A percentile compares a stretch with the other conserved stretches of the same genome.
Conservation (phyloP, 1,284 basidiomycete species). For the Pseudozyma sp. region DNA sequence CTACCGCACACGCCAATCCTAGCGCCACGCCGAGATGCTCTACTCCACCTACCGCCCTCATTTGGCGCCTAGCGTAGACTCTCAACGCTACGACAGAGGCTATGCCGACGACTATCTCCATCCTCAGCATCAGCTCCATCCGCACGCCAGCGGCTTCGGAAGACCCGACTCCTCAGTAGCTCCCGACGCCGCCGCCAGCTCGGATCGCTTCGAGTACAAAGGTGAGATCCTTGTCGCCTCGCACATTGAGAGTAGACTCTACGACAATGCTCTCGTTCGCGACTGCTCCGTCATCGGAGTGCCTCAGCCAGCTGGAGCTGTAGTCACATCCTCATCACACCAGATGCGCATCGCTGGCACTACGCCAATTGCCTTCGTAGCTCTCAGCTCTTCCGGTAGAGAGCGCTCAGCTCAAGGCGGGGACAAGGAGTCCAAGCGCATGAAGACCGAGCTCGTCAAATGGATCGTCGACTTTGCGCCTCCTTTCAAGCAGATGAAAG, state of each 20-base stretch:
- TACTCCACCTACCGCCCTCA: constrained; percentile 27
- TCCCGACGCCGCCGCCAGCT: constrained; percentile 7
- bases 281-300: constrained; percentile 46
- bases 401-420: constrained; percentile 39
- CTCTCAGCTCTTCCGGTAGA: constrained; percentile 27
- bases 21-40: constrained; percentile 10
- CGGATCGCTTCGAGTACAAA: constrained; percentile 34
- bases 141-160: neutral
- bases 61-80: constrained; percentile 6
- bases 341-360: constrained; percentile 1
- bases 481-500: constrained; percentile 40
- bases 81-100: constrained; percentile 2
- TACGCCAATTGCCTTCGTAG: constrained; percentile 29
- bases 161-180: neutral
- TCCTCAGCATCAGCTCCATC: constrained; percentile 2
- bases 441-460: constrained; percentile 43
- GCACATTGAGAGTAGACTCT: constrained; percentile 24
- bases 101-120: constrained; percentile 9
- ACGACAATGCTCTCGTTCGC: constrained; percentile 28
- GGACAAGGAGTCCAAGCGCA: constrained; percentile 46
- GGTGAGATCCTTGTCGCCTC: constrained; percentile 17
- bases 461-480: constrained; percentile 34
- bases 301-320: constrained; percentile 17
- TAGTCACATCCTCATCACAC: constrained; percentile 8
- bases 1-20: too few relatives aligned